Evolutionary conservation across 768 basidiomycete genomes (phyloP).

Genomic region (Calvatia gigantea): DNA sequence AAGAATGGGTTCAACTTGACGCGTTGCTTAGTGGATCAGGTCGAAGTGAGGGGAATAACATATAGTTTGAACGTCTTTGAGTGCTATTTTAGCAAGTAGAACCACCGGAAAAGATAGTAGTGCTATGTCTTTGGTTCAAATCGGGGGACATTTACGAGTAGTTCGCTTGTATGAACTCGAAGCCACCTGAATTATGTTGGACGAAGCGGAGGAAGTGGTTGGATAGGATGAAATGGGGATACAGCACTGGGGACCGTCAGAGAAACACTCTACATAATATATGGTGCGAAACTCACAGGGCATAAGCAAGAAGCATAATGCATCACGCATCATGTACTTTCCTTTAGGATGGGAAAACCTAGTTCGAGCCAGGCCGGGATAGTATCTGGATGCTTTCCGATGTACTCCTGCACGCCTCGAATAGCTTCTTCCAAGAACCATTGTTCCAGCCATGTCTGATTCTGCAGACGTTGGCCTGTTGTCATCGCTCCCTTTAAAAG

Average conservation of each 20-base stretch:
- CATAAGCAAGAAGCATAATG: no score
- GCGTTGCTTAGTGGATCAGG: conserved; percentile 15
- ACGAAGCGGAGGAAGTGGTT: no score
- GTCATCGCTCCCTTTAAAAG: conserved; percentile 9
- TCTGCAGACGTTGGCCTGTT: neutral
- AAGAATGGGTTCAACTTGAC: conserved; percentile 25
- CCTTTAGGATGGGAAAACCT: no score
- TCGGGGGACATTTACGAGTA: no score
- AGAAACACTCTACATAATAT: no score
- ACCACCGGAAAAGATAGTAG: neutral
- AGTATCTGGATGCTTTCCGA: neutral
- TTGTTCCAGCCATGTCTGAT: conserved; percentile 12
- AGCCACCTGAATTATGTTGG: no score
- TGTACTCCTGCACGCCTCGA: conserved; percentile 8
- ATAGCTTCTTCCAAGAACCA: conserved; percentile 17
- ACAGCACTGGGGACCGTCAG: no score
- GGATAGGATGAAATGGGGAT: no score
- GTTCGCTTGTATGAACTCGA: no score
- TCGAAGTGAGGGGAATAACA: conserved; percentile 19
- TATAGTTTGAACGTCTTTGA: conserved; percentile 23
- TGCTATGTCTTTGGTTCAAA: no score
- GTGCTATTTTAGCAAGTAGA: conserved; percentile 20
- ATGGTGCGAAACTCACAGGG: no score
- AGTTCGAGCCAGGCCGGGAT: neutral
- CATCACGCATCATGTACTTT: no score